phyloP scores from a whole-genome alignment of 1,284 basidiomycete species.

The Rhodotorula mucilaginosa region DNA sequence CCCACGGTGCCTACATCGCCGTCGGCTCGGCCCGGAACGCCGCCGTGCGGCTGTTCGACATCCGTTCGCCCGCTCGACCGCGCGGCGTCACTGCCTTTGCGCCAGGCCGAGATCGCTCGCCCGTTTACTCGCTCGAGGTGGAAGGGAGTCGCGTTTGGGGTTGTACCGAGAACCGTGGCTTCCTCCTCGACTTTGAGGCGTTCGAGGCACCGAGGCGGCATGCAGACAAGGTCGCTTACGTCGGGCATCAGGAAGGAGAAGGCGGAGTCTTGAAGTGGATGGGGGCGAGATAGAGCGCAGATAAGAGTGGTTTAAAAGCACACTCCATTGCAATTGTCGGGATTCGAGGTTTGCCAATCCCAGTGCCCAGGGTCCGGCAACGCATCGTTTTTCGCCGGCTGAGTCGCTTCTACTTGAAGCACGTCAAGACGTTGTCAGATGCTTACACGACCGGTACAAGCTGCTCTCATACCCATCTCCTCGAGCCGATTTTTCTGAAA shows the following conservation, averaged over 20 bases:
- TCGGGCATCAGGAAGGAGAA: slow-evolving; percentile 13
- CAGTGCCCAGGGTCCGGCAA: no score
- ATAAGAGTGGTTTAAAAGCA: no score
- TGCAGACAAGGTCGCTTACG: slow-evolving; percentile 11
- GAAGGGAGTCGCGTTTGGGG: slow-evolving; percentile 51
- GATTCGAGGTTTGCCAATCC: no score
- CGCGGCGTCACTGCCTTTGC: slow-evolving; percentile 48
- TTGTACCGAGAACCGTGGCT: slow-evolving; percentile 48
- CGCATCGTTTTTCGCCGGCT: no score
- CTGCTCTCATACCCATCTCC: no score
- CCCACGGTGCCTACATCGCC: slow-evolving; percentile 6
- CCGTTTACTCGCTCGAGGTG: slow-evolving; percentile 48
- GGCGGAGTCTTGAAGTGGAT: slow-evolving; percentile 14
- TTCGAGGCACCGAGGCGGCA: not conserved
- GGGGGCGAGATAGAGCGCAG: not conserved
- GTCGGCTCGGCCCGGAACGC: slow-evolving; percentile 26
- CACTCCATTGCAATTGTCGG: no score
- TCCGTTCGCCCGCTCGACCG: slow-evolving; percentile 1
- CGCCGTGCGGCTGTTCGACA: slow-evolving; percentile 29
- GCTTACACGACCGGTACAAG: no score
- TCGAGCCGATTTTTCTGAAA: no score
- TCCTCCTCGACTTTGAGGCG: slow-evolving; percentile 48
- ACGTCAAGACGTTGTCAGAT: no score
- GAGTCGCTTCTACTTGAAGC: no score
- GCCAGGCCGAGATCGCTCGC: slow-evolving; percentile 48